Evolutionary conservation across 1,284 basidiomycete species (phyloP), one percentile per base, ranked within the genome.

Genomic region (Pseudozyma hubeiensis): DNA sequence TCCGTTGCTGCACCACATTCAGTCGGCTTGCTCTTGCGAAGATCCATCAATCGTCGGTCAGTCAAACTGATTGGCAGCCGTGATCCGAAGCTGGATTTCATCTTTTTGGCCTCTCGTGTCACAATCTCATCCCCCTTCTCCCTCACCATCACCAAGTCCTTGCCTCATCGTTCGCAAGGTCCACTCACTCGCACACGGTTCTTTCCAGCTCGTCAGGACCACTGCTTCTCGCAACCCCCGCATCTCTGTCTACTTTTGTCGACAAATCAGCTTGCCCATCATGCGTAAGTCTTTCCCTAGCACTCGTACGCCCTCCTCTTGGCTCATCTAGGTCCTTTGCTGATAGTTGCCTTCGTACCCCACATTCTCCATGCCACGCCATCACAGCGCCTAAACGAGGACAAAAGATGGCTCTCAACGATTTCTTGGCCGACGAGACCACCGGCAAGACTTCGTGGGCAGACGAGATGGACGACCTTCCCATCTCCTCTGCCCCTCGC

Each of bases 371-470:
- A 8, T 17, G 17, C 19, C 19, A 19, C 5, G 13, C 7, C 17
- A 9, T 6, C 11, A 9, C 67, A 84, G 81, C 81, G 41, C 80
- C 81, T 48, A 84, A 83, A 56, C 81, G 78, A 59, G 64, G 67
- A 44, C 63, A 73, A 49, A 83, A 79, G 65, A 73, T 82, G 69
- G 66, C 78, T 47, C 76, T 84, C 46, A 77, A 69, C 59, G 82
- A 83, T 63, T 84, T 84, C 64, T 65, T 83, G 46, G 69, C 75
- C 57, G 82, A 83, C 52, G 78, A 81, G 62, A 62, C 73, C 7
- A 77, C 78, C 46, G 82, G 82, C 57, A 82, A 72, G 57, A 77
- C 78, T 10, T 81, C 81, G 13, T 84, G 82, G 82, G 82, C 82
- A 24, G 82, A 84, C 52, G 82, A 84, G 52, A 71, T 83, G 61